These are phyloP conservation scores for Fusarium lyarnte DNA, from an alignment of 2,329 filamentous ascomycete genomes.

Conservation along the genomic window DNA sequence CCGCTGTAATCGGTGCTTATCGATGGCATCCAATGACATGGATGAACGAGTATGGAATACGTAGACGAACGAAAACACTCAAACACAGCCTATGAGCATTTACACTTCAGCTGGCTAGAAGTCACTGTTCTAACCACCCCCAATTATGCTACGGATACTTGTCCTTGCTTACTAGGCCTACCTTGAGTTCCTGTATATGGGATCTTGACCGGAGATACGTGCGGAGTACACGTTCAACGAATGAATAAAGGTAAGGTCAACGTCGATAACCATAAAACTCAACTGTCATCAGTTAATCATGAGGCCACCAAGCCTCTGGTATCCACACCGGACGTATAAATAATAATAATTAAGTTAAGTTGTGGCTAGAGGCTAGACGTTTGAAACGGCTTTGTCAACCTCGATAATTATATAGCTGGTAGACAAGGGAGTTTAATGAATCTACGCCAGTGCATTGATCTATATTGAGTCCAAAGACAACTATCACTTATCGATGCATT, in stretches of 20 bases:
- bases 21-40: neutral
- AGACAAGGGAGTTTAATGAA: neutral
- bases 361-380: neutral
- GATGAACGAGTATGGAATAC: neutral
- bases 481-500: neutral
- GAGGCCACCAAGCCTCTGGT: neutral
- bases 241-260: neutral
- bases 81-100: neutral
- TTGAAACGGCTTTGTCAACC: neutral
- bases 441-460: neutral
- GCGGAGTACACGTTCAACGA: too few species aligned
- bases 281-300: neutral
- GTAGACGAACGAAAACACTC: neutral
- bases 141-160: neutral
- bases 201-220: neutral
- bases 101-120: neutral
- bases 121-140: neutral
- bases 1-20: neutral
- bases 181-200: neutral
- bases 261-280: neutral
- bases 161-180: neutral
- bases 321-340: neutral
- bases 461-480: neutral
- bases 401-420: neutral
- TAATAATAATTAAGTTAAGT: neutral